Base-by-base conservation (phyloP, 2,329 filamentous ascomycete species). In the Ploettnerulaceae sp. region DNA sequence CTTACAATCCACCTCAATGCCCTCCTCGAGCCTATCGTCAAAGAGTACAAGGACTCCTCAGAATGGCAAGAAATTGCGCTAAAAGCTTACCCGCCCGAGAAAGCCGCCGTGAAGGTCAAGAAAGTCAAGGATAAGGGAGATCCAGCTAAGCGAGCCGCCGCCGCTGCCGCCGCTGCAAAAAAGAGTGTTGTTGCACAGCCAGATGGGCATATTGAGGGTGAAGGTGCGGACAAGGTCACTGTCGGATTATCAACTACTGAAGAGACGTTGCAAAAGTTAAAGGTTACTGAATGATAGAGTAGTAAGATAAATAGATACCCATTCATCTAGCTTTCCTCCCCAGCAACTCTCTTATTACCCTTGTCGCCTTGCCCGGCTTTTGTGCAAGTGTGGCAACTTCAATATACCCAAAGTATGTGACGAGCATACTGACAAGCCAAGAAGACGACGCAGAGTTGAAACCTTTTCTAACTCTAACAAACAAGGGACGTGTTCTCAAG, bases 51-150 rank as follows among this genome's bases (percentile, higher is more conserved):
- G 53, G 76, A 74, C 0, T 84, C 78, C 0, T 61, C 75, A 22
- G 88, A 90, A 61, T 97, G 89, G 89, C 84, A 95, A 69, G 79
- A 82, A 47, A 76, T 89, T 44, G 77, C 83, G 40, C 64, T 77
- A 42, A 82, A 84, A 64, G 93, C 90, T 22, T 98, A 97, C 75
- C 93, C 93, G 14, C 76, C 79, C 56, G 75, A 77, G 64, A 82
- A 88, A 71, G 86, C 89, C 69, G 80, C 76, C 61, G 72, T 75
- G 55, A 80, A 80, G 60, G 67, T 77, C 58, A 85, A 86, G 73
- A 87, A 87, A 70, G 72, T 74, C 51, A 78, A 58, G 48, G 59
- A 60, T 20, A 61, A 61, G 45, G 61, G 58, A 9, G 60, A 64
- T 38, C 59, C 59, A 39, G 61, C 59, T 3, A 59, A 59, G 44